These are phyloP conservation scores for Biscogniauxia mediterranea DNA, from an alignment of 2,329 filamentous ascomycete species.

Conservation along the genomic window DNA sequence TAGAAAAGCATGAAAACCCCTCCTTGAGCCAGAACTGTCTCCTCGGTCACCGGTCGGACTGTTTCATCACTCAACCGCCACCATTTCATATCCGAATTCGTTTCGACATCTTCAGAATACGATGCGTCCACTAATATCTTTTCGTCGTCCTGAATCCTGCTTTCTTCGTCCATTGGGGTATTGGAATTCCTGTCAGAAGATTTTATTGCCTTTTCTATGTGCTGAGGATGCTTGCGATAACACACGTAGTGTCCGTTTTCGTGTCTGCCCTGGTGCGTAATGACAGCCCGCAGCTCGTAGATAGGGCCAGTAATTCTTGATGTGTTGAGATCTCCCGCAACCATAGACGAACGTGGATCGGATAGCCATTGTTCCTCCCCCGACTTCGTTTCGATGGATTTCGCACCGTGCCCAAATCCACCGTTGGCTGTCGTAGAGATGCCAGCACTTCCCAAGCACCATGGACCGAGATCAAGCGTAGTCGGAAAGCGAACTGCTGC, in stretches of 20 bases:
- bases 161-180: constrained; percentile 9
- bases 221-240: constrained; percentile 67
- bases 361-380: constrained; percentile 66
- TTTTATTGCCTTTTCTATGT: constrained; percentile 9
- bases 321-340: constrained; percentile 52
- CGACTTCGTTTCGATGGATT: constrained; percentile 23
- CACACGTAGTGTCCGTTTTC: constrained; percentile 96
- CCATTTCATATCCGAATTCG: constrained; percentile 58
- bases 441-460: constrained; percentile 70
- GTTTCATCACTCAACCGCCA: constrained; percentile 90
- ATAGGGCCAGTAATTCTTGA: constrained; percentile 56
- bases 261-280: constrained; percentile 87
- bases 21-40: constrained; percentile 69
- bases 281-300: constrained; percentile 78
- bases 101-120: constrained; percentile 8
- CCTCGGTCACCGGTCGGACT: constrained; percentile 71
- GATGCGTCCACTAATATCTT: constrained; percentile 17
- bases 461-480: constrained; percentile 73
- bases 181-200: constrained; percentile 2
- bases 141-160: constrained; percentile 16
- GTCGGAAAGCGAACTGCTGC: constrained; percentile 76
- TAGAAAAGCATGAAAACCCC: constrained; percentile 98
- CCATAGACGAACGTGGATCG: constrained; percentile 70
- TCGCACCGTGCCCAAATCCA: constrained; percentile 14
- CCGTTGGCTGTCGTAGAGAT: constrained; percentile 4